Percentiles rank a stretch among this genome's conserved stretches.
Conservation (phyloP, 2,329 filamentous ascomycete species). For the Talaromyces albobiverticillius region DNA sequence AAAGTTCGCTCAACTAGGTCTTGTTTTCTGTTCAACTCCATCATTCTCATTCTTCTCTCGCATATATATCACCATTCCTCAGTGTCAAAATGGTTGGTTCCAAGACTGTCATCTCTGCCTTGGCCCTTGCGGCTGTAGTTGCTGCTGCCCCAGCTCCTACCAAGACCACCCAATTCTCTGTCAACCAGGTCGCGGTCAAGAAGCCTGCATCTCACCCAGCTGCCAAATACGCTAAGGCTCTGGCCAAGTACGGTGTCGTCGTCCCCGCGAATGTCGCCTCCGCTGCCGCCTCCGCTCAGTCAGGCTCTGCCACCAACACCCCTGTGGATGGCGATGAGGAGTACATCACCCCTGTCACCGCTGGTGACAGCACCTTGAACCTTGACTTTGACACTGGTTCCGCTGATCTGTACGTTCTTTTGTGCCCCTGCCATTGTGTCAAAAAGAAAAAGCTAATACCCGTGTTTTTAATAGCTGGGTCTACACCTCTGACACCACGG, state of each 20-base stretch:
- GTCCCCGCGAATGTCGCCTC: slow-evolving; percentile 7
- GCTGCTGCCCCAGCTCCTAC: slow-evolving; percentile 10
- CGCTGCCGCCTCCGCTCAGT: slow-evolving; percentile 8
- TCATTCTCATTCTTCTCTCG: background rate
- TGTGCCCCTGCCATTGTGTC: too few relatives aligned
- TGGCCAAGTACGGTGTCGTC: slow-evolving; percentile 9
- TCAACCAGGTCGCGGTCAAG: slow-evolving; percentile 13
- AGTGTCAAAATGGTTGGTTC: slow-evolving; percentile 14
- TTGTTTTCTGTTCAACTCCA: background rate
- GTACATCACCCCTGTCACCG: slow-evolving; percentile 60
- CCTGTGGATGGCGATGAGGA: slow-evolving; percentile 54
- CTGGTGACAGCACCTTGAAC: slow-evolving; percentile 62
- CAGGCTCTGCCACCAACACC: slow-evolving; percentile 29
- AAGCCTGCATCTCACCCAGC: slow-evolving; percentile 3
- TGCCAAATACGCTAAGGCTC: slow-evolving; percentile 12
- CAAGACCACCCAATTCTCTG: slow-evolving; percentile 11
- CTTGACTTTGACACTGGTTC: slow-evolving; percentile 71
- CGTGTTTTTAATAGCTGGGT: slow-evolving; percentile 54
- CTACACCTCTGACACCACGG: slow-evolving; percentile 59
- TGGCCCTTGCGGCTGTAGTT: slow-evolving; percentile 14
- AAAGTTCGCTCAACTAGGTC: background rate
- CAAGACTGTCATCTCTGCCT: slow-evolving; percentile 15
- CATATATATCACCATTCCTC: background rate
- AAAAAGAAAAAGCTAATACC: slow-evolving; percentile 11
- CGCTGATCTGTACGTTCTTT: slow-evolving; percentile 58